phyloP scores from a whole-genome alignment of 2,329 filamentous ascomycete genomes.

The Neurospora crassa region DNA sequence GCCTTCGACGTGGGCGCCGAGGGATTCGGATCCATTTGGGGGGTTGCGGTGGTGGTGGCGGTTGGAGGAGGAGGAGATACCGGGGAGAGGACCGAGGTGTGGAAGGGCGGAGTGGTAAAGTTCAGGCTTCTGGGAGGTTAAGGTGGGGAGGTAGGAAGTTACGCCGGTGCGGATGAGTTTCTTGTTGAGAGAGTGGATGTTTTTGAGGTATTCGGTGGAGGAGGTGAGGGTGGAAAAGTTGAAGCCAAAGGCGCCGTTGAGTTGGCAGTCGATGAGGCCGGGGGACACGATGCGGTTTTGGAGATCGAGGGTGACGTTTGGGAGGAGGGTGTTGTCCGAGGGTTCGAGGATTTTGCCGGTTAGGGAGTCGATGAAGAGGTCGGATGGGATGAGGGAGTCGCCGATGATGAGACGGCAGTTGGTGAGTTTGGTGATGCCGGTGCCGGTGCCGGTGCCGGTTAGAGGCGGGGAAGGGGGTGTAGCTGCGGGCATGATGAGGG shows the following conservation, averaged over 20 bases:
- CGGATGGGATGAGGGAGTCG: conserved; percentile 58
- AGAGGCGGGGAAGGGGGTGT: conserved; percentile 14
- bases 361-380: conserved; percentile 79
- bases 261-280: conserved; percentile 82
- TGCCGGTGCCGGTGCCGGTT: conserved; percentile 22
- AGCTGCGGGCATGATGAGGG: conserved; percentile 38
- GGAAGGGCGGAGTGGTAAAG: conserved; percentile 63
- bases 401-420: conserved; percentile 73
- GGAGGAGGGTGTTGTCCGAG: conserved; percentile 52
- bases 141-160: conserved; percentile 77
- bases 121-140: conserved; percentile 71
- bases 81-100: conserved; percentile 54
- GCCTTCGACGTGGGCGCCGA: conserved; percentile 86
- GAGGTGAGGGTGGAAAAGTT: conserved; percentile 89
- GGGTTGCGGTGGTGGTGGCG: conserved; percentile 36
- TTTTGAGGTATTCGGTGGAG: conserved; percentile 65
- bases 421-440: conserved; percentile 73
- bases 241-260: conserved; percentile 88
- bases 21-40: conserved; percentile 68
- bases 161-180: conserved; percentile 70
- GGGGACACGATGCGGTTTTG: conserved; percentile 75
- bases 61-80: too few relatives aligned
- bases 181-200: conserved; percentile 61
- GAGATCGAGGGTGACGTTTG: conserved; percentile 69
- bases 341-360: conserved; percentile 75